phyloP scores from a whole-genome alignment of 768 basidiomycete species.

The Mycena maculata region DNA sequence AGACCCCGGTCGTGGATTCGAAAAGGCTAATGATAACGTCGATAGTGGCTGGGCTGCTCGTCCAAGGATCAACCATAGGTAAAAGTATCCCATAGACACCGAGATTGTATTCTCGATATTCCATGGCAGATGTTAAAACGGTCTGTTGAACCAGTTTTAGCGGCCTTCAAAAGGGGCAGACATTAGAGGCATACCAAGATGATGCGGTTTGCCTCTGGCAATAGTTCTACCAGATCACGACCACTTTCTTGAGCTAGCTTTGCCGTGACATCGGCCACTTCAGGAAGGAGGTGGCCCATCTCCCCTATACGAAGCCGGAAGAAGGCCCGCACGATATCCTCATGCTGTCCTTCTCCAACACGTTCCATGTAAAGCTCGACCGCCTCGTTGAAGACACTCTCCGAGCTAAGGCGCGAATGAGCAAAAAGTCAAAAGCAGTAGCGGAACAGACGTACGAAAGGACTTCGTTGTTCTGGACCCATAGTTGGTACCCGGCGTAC shows the following conservation, averaged over 20 bases:
- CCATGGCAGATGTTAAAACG: constrained; percentile 75
- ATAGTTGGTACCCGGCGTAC: constrained; percentile 82
- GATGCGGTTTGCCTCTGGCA: constrained; percentile 77
- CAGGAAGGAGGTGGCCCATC: constrained; percentile 74
- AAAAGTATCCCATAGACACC: constrained; percentile 82
- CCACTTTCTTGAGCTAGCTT: constrained; percentile 56
- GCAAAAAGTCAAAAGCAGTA: not conserved
- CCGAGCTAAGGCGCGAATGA: constrained; percentile 14
- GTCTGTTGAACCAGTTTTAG: constrained; percentile 56
- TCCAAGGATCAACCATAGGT: constrained; percentile 85
- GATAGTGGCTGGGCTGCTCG: constrained; percentile 74
- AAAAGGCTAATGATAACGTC: constrained; percentile 81
- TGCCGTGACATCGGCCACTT: constrained; percentile 63
- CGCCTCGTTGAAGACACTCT: constrained; percentile 80
- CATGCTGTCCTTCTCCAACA: constrained; percentile 63
- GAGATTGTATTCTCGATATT: constrained; percentile 78
- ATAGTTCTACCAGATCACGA: constrained; percentile 54
- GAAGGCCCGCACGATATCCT: constrained; percentile 87
- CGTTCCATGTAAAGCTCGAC: constrained; percentile 77
- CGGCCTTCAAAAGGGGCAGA: constrained; percentile 11
- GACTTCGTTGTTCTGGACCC: constrained; percentile 79
- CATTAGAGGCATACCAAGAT: constrained; percentile 65
- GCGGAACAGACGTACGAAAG: constrained; percentile 66
- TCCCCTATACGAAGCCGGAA: constrained; percentile 78
- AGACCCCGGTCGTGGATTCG: constrained; percentile 64